phyloP scores from a whole-genome alignment of 441 rosid species.

The Isatis lusitanica region DNA sequence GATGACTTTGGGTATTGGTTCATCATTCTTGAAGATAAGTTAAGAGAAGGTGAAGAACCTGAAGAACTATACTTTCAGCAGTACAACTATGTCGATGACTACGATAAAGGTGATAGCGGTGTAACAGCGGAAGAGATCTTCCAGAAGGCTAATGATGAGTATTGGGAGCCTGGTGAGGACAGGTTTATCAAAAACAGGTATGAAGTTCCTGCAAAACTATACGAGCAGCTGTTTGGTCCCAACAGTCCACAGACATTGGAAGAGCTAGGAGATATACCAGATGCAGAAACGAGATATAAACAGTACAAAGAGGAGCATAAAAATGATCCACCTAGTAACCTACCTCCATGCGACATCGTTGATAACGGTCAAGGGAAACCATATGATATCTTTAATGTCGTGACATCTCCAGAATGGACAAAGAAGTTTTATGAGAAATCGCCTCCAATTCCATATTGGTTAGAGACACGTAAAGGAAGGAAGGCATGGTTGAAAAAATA shows the following conservation, averaged over 20 bases:
- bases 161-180: conserved; percentile 99
- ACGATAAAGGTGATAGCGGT: conserved; percentile 91
- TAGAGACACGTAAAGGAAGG: conserved; percentile 95
- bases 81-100: conserved; percentile 85
- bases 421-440: conserved; percentile 70
- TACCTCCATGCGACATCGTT: conserved; percentile 80
- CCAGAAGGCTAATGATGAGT: conserved; percentile 82
- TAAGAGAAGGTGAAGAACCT: conserved; percentile 80
- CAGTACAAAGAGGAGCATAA: conserved; percentile 82
- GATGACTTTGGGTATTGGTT: conserved; percentile 98
- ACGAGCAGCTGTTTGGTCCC: conserved; percentile 92
- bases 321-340: conserved; percentile 86
- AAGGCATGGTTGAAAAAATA: conserved; percentile 91
- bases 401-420: conserved; percentile 57
- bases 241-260: conserved; percentile 87
- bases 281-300: conserved; percentile 81
- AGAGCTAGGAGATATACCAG: conserved; percentile 79
- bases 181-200: conserved; percentile 70
- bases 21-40: conserved; percentile 85
- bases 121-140: conserved; percentile 72
- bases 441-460: conserved; percentile 90
- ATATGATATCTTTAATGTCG: conserved; percentile 64
- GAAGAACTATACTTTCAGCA: conserved; percentile 96
- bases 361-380: conserved; percentile 79
- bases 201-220: conserved; percentile 86